Evolutionary conservation across 1,284 basidiomycete species (phyloP).

Genomic region (Rhodotorula sp.): DNA sequence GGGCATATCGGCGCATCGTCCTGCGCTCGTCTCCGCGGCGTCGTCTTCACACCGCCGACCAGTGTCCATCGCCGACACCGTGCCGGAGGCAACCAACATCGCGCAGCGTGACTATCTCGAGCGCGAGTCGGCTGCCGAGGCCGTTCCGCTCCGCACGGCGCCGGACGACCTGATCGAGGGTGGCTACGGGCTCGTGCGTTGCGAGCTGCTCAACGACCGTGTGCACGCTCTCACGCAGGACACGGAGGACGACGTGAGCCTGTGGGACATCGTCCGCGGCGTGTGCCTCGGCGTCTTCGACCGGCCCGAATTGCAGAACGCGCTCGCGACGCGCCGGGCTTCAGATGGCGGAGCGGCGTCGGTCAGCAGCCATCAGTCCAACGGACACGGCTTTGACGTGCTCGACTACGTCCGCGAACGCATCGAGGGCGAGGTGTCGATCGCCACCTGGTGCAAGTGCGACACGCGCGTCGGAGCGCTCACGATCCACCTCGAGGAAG

Average conservation of each 20-base stretch:
- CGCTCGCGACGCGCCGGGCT: slow-evolving; percentile 26
- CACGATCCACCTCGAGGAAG: slow-evolving; percentile 81
- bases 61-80: slow-evolving; percentile 14
- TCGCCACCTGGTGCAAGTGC: slow-evolving; percentile 79
- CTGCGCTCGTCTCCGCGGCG: slow-evolving; percentile 7
- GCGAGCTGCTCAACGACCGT: slow-evolving; percentile 74
- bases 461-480: slow-evolving; percentile 89
- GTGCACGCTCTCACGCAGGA: slow-evolving; percentile 90
- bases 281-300: slow-evolving; percentile 72
- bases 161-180: slow-evolving; percentile 77
- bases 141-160: slow-evolving; percentile 61
- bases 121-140: slow-evolving; percentile 79
- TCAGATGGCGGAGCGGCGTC: slow-evolving; percentile 6
- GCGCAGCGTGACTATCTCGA: slow-evolving; percentile 67
- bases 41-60: slow-evolving; percentile 23
- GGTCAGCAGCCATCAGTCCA: neutral
- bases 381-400: slow-evolving; percentile 56
- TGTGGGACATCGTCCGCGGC: slow-evolving; percentile 88
- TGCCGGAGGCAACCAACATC: slow-evolving; percentile 22
- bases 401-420: slow-evolving; percentile 82
- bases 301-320: slow-evolving; percentile 62
- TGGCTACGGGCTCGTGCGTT: slow-evolving; percentile 78
- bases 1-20: slow-evolving; percentile 9
- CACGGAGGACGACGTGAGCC: slow-evolving; percentile 75
- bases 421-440: slow-evolving; percentile 88